Evolutionary conservation across 2,329 filamentous ascomycete genomes (phyloP).

Genomic region (Teratosphaeria gauchensis): DNA sequence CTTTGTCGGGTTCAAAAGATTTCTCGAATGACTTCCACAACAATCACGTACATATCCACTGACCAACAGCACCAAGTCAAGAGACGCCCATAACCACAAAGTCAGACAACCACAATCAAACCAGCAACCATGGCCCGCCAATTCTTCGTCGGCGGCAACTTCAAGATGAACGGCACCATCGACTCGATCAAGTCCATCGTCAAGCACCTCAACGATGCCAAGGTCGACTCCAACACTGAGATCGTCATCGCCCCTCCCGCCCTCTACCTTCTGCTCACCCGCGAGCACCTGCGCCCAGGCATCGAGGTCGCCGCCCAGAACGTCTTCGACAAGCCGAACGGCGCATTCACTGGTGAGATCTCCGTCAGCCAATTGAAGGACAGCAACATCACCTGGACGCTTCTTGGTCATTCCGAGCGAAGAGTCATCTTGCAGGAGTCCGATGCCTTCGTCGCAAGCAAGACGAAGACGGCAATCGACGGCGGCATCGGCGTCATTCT

Average conservation of each 20-base stretch:
- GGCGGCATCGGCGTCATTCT: slow-evolving; percentile 85
- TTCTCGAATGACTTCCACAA: background rate
- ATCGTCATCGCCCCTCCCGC: slow-evolving; percentile 87
- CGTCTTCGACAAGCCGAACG: slow-evolving; percentile 80
- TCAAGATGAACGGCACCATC: slow-evolving; percentile 97
- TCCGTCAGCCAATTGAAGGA: slow-evolving; percentile 86
- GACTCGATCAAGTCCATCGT: slow-evolving; percentile 87
- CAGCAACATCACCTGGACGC: slow-evolving; percentile 75
- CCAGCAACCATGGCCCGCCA: slow-evolving; percentile 30
- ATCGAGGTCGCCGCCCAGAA: slow-evolving; percentile 92
- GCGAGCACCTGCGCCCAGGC: slow-evolving; percentile 63
- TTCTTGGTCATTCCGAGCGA: slow-evolving; percentile 92
- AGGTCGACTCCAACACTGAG: slow-evolving; percentile 72
- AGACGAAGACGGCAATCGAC: slow-evolving; percentile 88
- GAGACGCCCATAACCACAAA: background rate
- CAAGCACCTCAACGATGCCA: slow-evolving; percentile 74
- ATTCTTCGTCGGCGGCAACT: slow-evolving; percentile 55
- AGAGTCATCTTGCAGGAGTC: slow-evolving; percentile 80
- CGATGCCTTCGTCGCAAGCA: slow-evolving; percentile 74
- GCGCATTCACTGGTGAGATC: slow-evolving; percentile 95
- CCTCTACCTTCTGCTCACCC: slow-evolving; percentile 81
- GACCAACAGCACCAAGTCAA: background rate
- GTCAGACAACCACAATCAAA: background rate
- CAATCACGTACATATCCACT: background rate
- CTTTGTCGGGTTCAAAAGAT: background rate